These are phyloP conservation scores for Pseudogymnoascus sp. DNA, from an alignment of 2,329 filamentous ascomycete species.

Conservation along the genomic window DNA sequence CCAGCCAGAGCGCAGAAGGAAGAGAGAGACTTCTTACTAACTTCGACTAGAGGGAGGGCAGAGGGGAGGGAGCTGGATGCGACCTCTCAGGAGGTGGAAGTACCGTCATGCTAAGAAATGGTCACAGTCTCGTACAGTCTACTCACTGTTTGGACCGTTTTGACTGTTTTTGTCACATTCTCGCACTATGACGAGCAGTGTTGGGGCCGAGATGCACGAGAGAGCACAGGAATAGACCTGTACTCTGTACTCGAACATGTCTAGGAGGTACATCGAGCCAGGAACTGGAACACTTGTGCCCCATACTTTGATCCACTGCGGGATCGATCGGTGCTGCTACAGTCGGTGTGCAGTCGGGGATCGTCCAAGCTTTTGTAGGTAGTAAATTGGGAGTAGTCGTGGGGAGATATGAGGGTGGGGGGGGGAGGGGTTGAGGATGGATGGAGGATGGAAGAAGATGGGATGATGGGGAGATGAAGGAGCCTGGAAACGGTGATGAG, in stretches of 20 bases:
- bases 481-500: background rate
- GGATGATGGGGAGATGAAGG: background rate
- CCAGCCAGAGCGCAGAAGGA: background rate
- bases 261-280: background rate
- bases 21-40: background rate
- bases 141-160: background rate
- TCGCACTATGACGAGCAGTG: background rate
- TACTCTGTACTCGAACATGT: conserved; percentile 6
- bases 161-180: background rate
- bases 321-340: background rate
- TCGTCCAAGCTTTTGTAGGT: background rate
- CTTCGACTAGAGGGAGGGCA: background rate
- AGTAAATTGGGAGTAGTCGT: conserved; percentile 5
- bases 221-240: background rate
- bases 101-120: background rate
- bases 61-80: background rate
- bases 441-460: background rate
- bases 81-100: background rate
- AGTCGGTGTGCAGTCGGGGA: conserved; percentile 4
- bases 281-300: conserved; percentile 1
- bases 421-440: background rate
- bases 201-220: background rate
- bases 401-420: background rate
- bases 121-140: background rate
- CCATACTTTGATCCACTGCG: conserved; percentile 4